Evolutionary conservation across 768 basidiomycete species (phyloP).

Genomic region (Tulasnella sp.): DNA sequence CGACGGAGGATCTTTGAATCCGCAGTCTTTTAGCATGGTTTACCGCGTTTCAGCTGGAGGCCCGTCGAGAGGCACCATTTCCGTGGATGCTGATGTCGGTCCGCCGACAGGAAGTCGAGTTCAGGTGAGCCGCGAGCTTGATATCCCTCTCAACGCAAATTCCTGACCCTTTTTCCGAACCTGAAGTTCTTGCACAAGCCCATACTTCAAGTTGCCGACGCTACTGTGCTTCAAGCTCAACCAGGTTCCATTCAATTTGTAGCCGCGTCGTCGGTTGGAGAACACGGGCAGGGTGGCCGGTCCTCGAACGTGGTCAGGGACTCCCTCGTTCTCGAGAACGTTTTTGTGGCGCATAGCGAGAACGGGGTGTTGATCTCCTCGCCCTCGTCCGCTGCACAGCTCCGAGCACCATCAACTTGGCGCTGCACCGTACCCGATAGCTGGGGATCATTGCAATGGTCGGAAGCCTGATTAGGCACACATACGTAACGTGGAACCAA

Average conservation of each 20-base stretch:
- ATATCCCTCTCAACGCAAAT: neutral
- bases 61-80: conserved; percentile 24
- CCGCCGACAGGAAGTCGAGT: conserved; percentile 15
- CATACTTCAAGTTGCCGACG: neutral
- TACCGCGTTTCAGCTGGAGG: conserved; percentile 24
- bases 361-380: conserved; percentile 8
- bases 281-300: neutral
- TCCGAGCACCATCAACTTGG: neutral
- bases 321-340: neutral
- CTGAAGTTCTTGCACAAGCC: neutral
- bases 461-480: neutral
- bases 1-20: neutral
- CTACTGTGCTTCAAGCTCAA: neutral
- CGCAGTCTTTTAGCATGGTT: neutral
- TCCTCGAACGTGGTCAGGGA: neutral
- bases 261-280: neutral
- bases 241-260: neutral
- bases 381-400: neutral
- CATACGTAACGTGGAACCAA: neutral
- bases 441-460: neutral
- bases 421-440: neutral
- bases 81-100: conserved; percentile 18
- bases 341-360: neutral
- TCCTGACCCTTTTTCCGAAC: neutral
- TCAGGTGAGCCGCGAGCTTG: neutral